Evolutionary conservation across 768 basidiomycete genomes (phyloP), one percentile per base, ranked within the genome.

Genomic region (Mrakia hoshinonis): DNA sequence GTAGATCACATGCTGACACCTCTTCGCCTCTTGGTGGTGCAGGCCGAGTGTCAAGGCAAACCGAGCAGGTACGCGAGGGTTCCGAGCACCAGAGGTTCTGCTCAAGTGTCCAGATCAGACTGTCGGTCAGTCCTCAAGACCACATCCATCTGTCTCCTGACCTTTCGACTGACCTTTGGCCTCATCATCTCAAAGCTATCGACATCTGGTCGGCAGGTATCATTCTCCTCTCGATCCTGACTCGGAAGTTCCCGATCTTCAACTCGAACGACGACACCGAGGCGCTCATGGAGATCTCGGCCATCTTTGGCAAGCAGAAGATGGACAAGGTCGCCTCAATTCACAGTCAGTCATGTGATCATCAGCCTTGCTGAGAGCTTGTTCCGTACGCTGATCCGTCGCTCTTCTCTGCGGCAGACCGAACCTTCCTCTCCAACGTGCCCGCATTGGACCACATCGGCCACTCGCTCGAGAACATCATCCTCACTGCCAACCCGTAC

Each of bases 171-270:
- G 13, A 36, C 20, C 43, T 20, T 13, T 22, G 31, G 12, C 29
- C 5, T 47, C 29, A 38, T 43, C 20, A 60, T 11, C 1, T 3
- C 58, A 49, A 77, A 99, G 96, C 95, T 1, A 89, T 98, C 77
- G 96, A 99, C 75, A 85, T 98, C 58, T 99, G 96, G 96, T 89
- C 94, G 0, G 91, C 87, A 9, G 96, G 96, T 0, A 87, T 88
- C 76, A 96, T 97, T 67, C 80, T 99, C 0, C 83, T 98, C 7
- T 94, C 94, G 81, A 94, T 97, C 81, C 83, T 99, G 46, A 88
- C 88, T 0, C 85, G 87, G 54, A 96, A 95, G 75, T 99, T 97
- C 77, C 96, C 96, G 1, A 80, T 97, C 36, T 93, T 98, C 81
- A 89, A 92, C 75, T 92, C 93, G 24, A 89, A 85, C 76, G 92